Base-by-base conservation (phyloP, 495 filamentous ascomycete species). In the Penicillium longicatenatum region DNA sequence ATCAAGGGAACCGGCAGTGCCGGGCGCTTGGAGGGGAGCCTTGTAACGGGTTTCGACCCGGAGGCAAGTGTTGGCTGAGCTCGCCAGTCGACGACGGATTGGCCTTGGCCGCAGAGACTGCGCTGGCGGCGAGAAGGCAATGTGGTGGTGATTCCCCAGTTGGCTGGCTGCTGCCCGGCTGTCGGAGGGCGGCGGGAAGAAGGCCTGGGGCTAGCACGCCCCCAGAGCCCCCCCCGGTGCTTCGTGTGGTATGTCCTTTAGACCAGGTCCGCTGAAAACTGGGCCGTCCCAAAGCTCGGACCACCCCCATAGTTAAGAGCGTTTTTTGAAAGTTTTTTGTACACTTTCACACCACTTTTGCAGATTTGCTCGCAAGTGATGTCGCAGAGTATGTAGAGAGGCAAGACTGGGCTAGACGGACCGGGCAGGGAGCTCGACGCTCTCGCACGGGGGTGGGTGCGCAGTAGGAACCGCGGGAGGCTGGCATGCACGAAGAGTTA, bases 371-470 rank as follows among this genome's bases (percentile, higher is more conserved):
- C 22, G 44, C 21, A 66, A 64, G 44, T 20, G 14, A 10, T 4
- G 52, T 63, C 56, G 63, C 61, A 55, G 63, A 37, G 56, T 63
- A 55, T 63, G 45, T 67, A 52, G 61, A 54, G 45, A 63, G 46
- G 42, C 10, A 39, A 61, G 61, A 49, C 19, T n/a, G 42, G 42
- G 42, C 42, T n/a, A 20, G 42, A 44, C 42, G 42, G 42, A 10
- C 42, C 42, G 35, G 35, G 12, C 39, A 17, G 39, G 39, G 26
- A 26, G 26, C 26, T 26, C 26, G 26, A 26, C 26, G 26, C 26
- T 26, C 26, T 26, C 26, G 26, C 26, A 17, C 41, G 19, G 41
- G 19, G 14, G 19, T 14, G 19, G 41, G 41, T 17, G 43, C 43
- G 20, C 31, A 10, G 31, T 14, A 3, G 31, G 31, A 10, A 35